Base-by-base conservation (phyloP, 495 filamentous ascomycete genomes). In the Neurospora africana region DNA sequence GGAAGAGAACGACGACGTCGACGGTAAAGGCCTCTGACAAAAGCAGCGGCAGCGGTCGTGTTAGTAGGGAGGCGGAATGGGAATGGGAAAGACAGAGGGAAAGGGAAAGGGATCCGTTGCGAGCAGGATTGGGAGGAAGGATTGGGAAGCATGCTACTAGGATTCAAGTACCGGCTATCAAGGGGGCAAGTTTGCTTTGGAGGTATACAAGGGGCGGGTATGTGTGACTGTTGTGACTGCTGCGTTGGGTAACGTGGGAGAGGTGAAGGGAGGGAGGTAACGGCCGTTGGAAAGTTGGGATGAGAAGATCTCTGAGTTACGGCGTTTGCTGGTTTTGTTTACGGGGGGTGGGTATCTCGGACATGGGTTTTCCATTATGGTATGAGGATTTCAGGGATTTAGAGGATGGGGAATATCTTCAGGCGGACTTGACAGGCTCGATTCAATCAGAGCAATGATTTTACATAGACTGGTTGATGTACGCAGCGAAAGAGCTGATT, bases 131-230 rank as follows among this genome's bases (percentile, higher is more conserved):
- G 53, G 17, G 65, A 68, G 47, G 69, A 58, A 37, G 61, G 61
- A 70, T 43, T 40, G 44, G 9, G 11, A 58, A 27, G 72, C 37
- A 41, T 17, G 13, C 33, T 27, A 65, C 68, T 68, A 76, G 71
- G 72, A 65, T 76, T 53, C 71, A 43, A 21, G 37, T 78, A 39
- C 76, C 76, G 1, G 68, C 68, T 70, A 65, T 78, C 17, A 79
- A 78, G 72, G 79, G 79, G 58, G 79, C 78, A 65, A 81, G 79
- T 58, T 72, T 81, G 74, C 69, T 81, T 35, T 81, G 79, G 79
- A 72, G 79, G 73, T 81, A 81, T 72, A 77, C 75, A 9, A 72
- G 75, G 47, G 78, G 75, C 36, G 75, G 76, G 19, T 75, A 76
- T 41, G 75, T 77, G 11, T 75, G 72, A 76, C 33, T 39, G 15